phyloP scores from a whole-genome alignment of 371 early-diverging fungal genomes.

The Mucor circinelloides region DNA sequence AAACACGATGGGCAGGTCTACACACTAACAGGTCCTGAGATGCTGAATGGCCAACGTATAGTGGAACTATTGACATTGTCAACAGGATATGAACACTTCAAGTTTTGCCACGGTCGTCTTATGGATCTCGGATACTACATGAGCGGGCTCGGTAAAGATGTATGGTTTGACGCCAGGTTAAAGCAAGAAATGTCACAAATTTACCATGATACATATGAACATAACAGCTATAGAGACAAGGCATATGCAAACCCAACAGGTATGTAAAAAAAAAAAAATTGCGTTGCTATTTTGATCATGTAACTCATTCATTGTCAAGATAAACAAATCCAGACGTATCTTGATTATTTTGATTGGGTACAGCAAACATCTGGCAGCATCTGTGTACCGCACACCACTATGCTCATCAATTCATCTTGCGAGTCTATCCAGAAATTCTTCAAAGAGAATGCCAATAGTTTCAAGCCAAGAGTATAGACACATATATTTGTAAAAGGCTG shows the following conservation, averaged over 20 bases:
- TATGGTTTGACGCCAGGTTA: constrained; percentile 36
- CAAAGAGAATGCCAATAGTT: constrained; percentile 31
- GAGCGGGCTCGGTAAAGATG: constrained; percentile 25
- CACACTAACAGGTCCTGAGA: constrained; percentile 31
- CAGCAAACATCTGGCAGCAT: constrained; percentile 28
- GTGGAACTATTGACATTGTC: constrained; percentile 13
- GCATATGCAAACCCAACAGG: constrained; percentile 27
- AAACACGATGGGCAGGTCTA: constrained; percentile 32
- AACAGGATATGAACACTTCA: constrained; percentile 25
- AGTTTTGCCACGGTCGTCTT: constrained; percentile 22
- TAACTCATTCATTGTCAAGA: constrained; percentile 5
- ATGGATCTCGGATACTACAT: constrained; percentile 35
- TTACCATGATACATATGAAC: constrained; percentile 26
- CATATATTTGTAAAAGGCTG: not conserved
- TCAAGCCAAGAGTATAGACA: constrained; percentile 33
- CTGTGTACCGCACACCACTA: constrained; percentile 27
- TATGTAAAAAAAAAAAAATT: constrained; percentile 1
- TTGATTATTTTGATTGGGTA: constrained; percentile 40
- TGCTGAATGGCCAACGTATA: constrained; percentile 23
- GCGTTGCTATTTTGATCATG: not conserved
- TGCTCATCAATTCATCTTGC: constrained; percentile 25
- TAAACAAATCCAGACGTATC: constrained; percentile 31
- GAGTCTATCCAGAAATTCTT: constrained; percentile 24
- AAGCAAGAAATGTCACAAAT: constrained; percentile 35
- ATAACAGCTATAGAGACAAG: constrained; percentile 14